Percentiles rank a stretch among this genome's conserved stretches.
Conservation (phyloP, 2,329 filamentous ascomycete genomes). For the Colletotrichum zoysiae region DNA sequence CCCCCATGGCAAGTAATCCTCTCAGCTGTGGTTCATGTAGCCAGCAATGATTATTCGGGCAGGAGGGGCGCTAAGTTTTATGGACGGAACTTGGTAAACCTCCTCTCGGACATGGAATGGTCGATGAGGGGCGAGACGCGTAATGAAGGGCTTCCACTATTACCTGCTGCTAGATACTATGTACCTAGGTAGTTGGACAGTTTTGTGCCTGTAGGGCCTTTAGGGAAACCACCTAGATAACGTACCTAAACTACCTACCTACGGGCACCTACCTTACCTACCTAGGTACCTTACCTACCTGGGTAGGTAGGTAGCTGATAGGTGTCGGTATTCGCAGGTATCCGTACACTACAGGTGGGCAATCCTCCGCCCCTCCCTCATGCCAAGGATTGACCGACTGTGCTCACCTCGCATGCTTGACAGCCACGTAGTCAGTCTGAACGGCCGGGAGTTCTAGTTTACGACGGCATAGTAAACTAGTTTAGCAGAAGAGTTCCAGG, state of each 20-base stretch:
- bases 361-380: slow-evolving; percentile 3
- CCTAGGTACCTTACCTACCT: too few species aligned
- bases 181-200: too few species aligned
- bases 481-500: background rate
- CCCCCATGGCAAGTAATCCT: background rate
- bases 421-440: background rate
- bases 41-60: slow-evolving; percentile 26
- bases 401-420: background rate
- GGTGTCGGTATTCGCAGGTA: too few species aligned
- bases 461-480: too few species aligned
- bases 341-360: background rate
- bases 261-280: background rate
- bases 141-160: slow-evolving; percentile 28
- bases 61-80: slow-evolving; percentile 29
- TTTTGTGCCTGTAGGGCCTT: too few species aligned
- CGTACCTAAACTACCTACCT: background rate
- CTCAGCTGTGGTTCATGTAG: background rate
- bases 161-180: too few species aligned
- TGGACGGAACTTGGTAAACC: slow-evolving; percentile 31
- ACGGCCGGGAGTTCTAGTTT: background rate
- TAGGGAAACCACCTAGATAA: too few species aligned
- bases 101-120: slow-evolving; percentile 24
- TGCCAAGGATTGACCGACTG: slow-evolving; percentile 1
- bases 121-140: slow-evolving; percentile 41
- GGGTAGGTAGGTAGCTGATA: too few species aligned